Base-by-base conservation (phyloP, 345 rosid species). In the Lumnitzera racemosa region DNA sequence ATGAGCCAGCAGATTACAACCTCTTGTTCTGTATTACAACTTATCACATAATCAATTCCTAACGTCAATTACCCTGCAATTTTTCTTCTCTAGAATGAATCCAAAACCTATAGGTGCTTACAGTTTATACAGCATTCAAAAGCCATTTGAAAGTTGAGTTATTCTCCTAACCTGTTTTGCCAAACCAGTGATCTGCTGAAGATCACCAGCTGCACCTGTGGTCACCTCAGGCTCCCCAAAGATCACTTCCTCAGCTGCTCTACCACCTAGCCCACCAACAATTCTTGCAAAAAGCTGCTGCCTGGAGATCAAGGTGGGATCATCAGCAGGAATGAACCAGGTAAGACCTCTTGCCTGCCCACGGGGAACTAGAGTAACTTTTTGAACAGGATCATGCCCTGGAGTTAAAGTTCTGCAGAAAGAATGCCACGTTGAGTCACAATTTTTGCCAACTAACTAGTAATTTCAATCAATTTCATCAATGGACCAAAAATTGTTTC, bases 271-370 rank as follows among this genome's bases (percentile, higher is more conserved):
- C 53, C 99, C 99, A 60, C 99, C 97, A 69, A 94, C 96, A 65
- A 94, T 83, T 78, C 97, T 90, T 13, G 99, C 97, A 80, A 84
- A 94, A 56, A 94, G 95, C 64, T 88, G 99, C 72, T 94, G 99
- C 83, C 80, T 90, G 60, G 97, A 94, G 70, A 90, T 94, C 65
- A 94, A 76, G 55, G 95, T 87, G 0, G 99, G 96, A 67, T 94
- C 99, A 60, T 94, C 96, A 48, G 88, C 55, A 49, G 99, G 97
- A 83, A 92, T 92, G 68, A 90, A 94, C 97, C 99, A 90, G 24
- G 99, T 94, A 24, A 94, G 97, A 64, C 99, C 99, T 50, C 94
- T 80, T 23, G 97, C 99, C 78, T 94, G 96, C 49, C 99, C 97
- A 41, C 96, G 90, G 11, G 97, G 99, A 68, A 94, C 58, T 29